phyloP scores from a whole-genome alignment of 2,329 filamentous ascomycete species.

The Cyphellophora attinorum region DNA sequence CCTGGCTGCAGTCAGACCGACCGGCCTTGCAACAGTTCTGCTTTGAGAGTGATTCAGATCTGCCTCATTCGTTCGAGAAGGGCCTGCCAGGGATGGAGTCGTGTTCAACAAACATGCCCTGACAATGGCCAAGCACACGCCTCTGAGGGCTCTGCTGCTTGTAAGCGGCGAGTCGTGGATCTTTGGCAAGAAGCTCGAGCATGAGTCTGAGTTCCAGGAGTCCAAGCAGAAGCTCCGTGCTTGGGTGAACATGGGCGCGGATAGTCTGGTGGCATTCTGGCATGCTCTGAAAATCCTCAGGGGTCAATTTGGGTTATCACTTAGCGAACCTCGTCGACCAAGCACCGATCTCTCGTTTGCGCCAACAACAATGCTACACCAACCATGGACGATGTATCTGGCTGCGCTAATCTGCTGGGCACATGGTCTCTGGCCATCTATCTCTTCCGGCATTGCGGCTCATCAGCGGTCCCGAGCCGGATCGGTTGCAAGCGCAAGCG shows the following conservation, averaged over 20 bases:
- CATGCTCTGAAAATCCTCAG: conserved; percentile 21
- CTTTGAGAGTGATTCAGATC: conserved; percentile 1
- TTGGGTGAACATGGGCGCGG: conserved; percentile 21
- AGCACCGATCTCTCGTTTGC: conserved; percentile 9
- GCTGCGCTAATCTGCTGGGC: conserved; percentile 26
- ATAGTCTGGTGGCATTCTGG: conserved; percentile 23
- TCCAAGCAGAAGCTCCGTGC: conserved; percentile 21
- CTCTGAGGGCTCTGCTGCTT: conserved; percentile 22
- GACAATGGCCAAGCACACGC: conserved; percentile 22
- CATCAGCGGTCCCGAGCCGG: conserved; percentile 6
- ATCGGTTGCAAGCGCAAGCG: conserved; percentile 10
- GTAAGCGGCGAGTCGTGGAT: conserved; percentile 28
- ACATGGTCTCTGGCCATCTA: conserved; percentile 18
- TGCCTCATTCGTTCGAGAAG: conserved; percentile 1
- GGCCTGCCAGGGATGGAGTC: conserved; percentile 6
- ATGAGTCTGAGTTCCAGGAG: conserved; percentile 22
- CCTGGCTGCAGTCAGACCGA: conserved; percentile 10
- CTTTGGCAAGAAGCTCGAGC: conserved; percentile 24
- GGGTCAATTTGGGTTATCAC: conserved; percentile 8
- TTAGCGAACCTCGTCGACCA: conserved; percentile 5
- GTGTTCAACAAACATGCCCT: conserved; percentile 23
- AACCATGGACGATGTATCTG: conserved; percentile 25
- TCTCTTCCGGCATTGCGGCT: conserved; percentile 13
- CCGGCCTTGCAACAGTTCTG: conserved; percentile 1
- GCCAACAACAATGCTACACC: conserved; percentile 21